Evolutionary conservation across 2,329 filamentous ascomycete genomes (phyloP).

Genomic region (Raffaelea albimanens): DNA sequence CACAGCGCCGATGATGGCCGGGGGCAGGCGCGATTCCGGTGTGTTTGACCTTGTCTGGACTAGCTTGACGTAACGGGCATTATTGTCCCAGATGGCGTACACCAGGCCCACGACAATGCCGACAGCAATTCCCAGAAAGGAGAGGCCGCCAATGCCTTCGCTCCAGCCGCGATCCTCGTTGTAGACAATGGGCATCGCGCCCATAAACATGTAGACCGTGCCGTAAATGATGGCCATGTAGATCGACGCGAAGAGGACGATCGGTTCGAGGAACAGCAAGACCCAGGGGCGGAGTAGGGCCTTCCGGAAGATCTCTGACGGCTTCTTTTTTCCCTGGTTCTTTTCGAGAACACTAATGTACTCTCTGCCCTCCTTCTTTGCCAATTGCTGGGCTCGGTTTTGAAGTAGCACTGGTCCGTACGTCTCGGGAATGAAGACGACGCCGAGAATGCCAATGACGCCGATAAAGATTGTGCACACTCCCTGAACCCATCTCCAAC

Average conservation of each 20-base stretch:
- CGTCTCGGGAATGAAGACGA: conserved; percentile 46
- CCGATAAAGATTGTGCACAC: conserved; percentile 55
- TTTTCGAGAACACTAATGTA: conserved; percentile 34
- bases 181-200: conserved; percentile 57
- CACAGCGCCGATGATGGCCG: conserved; percentile 51
- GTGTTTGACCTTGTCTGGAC: not conserved
- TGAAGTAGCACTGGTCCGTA: conserved; percentile 48
- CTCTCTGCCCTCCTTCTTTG: conserved; percentile 41
- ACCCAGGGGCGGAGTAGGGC: conserved; percentile 56
- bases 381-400: conserved; percentile 39
- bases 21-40: conserved; percentile 47
- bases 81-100: conserved; percentile 44
- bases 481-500: conserved; percentile 62
- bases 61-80: no score
- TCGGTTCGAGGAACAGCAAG: conserved; percentile 59
- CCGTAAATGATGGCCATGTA: conserved; percentile 55
- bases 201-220: conserved; percentile 49
- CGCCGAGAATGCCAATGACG: conserved; percentile 44
- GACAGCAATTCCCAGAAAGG: conserved; percentile 59
- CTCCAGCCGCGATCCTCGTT: conserved; percentile 49
- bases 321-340: conserved; percentile 18
- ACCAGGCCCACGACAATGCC: conserved; percentile 51
- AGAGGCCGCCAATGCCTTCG: conserved; percentile 49
- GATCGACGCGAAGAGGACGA: conserved; percentile 53
- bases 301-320: conserved; percentile 41